phyloP scores from a whole-genome alignment of 805 yeast genomes.

The Barnettozyma botsteinii region DNA sequence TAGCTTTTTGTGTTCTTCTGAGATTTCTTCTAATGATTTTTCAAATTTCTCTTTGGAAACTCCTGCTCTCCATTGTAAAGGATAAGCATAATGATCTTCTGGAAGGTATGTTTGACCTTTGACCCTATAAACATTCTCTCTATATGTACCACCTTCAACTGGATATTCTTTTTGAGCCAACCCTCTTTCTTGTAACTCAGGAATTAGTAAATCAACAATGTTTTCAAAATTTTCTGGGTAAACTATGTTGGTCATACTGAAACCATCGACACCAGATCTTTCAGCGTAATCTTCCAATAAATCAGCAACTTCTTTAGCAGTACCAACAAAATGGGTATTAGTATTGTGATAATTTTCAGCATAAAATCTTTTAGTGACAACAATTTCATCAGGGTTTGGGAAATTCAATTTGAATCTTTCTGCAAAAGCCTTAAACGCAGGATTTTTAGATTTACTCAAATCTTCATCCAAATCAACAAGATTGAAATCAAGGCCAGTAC shows the following conservation, averaged over 20 bases:
- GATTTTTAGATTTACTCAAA: slow-evolving; percentile 23
- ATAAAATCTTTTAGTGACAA: slow-evolving; percentile 14
- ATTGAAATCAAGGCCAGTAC: slow-evolving; percentile 36
- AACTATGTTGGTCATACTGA: slow-evolving; percentile 36
- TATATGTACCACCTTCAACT: slow-evolving; percentile 26
- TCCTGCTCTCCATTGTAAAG: slow-evolving; percentile 8
- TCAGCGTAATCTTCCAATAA: slow-evolving; percentile 37
- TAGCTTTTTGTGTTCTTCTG: slow-evolving; percentile 4
- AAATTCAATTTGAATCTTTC: slow-evolving; percentile 23
- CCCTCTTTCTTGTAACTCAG: slow-evolving; percentile 32
- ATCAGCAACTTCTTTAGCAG: slow-evolving; percentile 35
- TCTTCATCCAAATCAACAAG: slow-evolving; percentile 32
- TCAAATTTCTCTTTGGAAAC: slow-evolving; percentile 11
- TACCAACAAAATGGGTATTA: slow-evolving; percentile 26
- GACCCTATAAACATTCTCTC: slow-evolving; percentile 31
- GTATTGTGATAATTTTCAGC: slow-evolving; percentile 27
- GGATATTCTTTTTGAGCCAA: slow-evolving; percentile 25
- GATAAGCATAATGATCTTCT: slow-evolving; percentile 14
- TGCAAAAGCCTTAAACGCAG: slow-evolving; percentile 23
- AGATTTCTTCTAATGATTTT: slow-evolving; percentile 13
- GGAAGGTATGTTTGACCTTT: slow-evolving; percentile 17
- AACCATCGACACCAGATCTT: slow-evolving; percentile 37
- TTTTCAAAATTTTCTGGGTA: slow-evolving; percentile 36
- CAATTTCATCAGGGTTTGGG: slow-evolving; percentile 11
- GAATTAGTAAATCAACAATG: slow-evolving; percentile 32